phyloP scores from a whole-genome alignment of 2,329 filamentous ascomycete genomes.

The Exophiala sp. region DNA sequence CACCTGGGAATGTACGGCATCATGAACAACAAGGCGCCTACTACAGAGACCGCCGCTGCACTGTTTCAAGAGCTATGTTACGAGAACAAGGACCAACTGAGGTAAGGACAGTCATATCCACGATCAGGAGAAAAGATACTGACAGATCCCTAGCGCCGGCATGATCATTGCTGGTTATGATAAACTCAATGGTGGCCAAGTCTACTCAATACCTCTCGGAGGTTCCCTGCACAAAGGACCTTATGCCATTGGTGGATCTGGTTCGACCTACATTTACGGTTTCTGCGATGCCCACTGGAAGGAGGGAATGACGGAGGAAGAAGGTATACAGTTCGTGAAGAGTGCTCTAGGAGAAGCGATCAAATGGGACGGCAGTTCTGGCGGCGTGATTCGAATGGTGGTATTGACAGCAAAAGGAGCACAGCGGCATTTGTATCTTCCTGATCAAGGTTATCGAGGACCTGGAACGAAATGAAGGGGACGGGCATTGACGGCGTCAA shows the following conservation, averaged over 20 bases:
- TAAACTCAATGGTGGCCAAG: slow-evolving; percentile 88
- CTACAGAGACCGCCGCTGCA: slow-evolving; percentile 89
- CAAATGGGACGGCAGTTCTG: slow-evolving; percentile 98
- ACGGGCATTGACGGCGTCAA: slow-evolving; percentile 23
- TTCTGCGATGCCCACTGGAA: slow-evolving; percentile 97
- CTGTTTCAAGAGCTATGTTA: slow-evolving; percentile 99
- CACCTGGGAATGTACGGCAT: slow-evolving; percentile 90
- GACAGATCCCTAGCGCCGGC: slow-evolving; percentile 64
- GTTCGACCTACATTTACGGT: slow-evolving; percentile 98
- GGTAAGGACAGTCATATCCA: slow-evolving; percentile 52
- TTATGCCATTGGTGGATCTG: slow-evolving; percentile 93
- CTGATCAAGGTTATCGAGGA: slow-evolving; percentile 81
- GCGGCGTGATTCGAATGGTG: slow-evolving; percentile 96
- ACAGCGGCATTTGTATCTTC: slow-evolving; percentile 90
- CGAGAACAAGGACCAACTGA: slow-evolving; percentile 89
- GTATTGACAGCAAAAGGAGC: slow-evolving; percentile 88
- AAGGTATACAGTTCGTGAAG: slow-evolving; percentile 91
- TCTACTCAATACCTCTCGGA: slow-evolving; percentile 94
- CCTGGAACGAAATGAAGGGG: slow-evolving; percentile 54
- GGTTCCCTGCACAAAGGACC: slow-evolving; percentile 96
- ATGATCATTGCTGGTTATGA: slow-evolving; percentile 99
- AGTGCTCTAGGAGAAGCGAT: slow-evolving; percentile 87
- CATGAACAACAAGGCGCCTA: slow-evolving; percentile 82
- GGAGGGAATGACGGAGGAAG: slow-evolving; percentile 88
- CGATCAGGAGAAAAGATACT: slow-evolving; percentile 2